Conservation (phyloP, 768 basidiomycete genomes). For the Mycena vitilis region DNA sequence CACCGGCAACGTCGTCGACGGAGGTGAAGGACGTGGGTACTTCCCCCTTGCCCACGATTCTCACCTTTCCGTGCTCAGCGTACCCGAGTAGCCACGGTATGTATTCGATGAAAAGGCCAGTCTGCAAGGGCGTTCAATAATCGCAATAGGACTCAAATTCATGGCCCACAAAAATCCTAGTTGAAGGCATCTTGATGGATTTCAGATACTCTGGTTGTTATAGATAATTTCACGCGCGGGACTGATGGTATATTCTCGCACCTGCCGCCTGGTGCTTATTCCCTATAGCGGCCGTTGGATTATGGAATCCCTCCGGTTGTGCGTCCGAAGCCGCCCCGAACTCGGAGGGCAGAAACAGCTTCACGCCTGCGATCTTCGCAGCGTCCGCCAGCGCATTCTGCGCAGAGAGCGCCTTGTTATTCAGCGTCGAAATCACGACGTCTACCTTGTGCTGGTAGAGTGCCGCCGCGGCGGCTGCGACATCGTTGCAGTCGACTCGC, state of each 20-base stretch:
- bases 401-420: constrained; percentile 23
- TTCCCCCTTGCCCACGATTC: constrained; percentile 46
- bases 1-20: constrained; percentile 48
- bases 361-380: constrained; percentile 49
- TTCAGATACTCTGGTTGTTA: constrained; percentile 41
- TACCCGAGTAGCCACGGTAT: constrained; percentile 46
- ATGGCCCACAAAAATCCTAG: constrained; percentile 44
- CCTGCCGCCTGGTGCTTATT: constrained; percentile 46
- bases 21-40: constrained; percentile 44
- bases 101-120: constrained; percentile 46
- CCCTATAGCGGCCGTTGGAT: not conserved
- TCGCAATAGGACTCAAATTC: too few species aligned
- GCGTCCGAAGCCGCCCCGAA: constrained; percentile 38
- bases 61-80: constrained; percentile 43
- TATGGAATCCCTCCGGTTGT: constrained; percentile 39
- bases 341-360: constrained; percentile 53
- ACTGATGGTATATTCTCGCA: not conserved
- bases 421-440: constrained; percentile 48
- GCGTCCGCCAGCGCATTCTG: constrained; percentile 41
- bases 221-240: not conserved
- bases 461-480: not conserved
- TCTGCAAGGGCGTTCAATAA: too few species aligned
- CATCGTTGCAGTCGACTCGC: not conserved
- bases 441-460: constrained; percentile 43
- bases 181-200: constrained; percentile 43